Conservation (phyloP, 768 basidiomycete species). For the Trametes sanguinea region DNA sequence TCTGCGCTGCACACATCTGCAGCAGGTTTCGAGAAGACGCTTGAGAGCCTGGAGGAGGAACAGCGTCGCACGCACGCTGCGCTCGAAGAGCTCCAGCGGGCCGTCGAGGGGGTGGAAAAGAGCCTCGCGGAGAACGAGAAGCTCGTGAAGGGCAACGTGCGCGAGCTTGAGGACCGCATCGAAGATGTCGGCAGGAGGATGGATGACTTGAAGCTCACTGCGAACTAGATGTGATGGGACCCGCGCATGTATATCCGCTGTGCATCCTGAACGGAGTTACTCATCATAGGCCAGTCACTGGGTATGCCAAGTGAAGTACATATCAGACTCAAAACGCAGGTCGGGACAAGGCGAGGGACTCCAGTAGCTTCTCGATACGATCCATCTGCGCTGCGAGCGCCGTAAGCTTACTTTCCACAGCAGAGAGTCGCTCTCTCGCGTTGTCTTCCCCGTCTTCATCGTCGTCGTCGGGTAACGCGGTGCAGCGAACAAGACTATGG, state of each 20-base stretch:
- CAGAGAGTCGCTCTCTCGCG: constrained; percentile 9
- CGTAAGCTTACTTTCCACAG: constrained; percentile 9
- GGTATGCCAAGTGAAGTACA: no score
- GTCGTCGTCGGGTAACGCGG: background rate
- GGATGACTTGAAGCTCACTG: constrained; percentile 34
- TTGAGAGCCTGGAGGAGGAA: constrained; percentile 70
- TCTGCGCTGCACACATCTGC: constrained; percentile 82
- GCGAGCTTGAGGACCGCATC: constrained; percentile 64
- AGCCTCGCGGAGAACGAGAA: constrained; percentile 75
- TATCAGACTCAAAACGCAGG: background rate
- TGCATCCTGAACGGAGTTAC: no score
- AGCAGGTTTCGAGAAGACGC: constrained; percentile 68
- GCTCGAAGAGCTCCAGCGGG: constrained; percentile 65
- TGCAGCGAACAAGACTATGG: constrained; percentile 18
- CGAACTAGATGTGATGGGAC: background rate
- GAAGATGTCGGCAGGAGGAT: constrained; percentile 48
- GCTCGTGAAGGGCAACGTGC: constrained; percentile 73
- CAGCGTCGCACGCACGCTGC: constrained; percentile 64
- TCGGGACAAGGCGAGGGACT: constrained; percentile 2
- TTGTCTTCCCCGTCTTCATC: background rate
- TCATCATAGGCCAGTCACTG: no score
- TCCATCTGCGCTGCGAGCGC: constrained; percentile 10
- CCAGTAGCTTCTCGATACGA: constrained; percentile 14
- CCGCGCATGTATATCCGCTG: background rate
- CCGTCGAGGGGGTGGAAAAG: constrained; percentile 70